phyloP scores from a whole-genome alignment of 768 basidiomycete species.

The Podaxis sp. region DNA sequence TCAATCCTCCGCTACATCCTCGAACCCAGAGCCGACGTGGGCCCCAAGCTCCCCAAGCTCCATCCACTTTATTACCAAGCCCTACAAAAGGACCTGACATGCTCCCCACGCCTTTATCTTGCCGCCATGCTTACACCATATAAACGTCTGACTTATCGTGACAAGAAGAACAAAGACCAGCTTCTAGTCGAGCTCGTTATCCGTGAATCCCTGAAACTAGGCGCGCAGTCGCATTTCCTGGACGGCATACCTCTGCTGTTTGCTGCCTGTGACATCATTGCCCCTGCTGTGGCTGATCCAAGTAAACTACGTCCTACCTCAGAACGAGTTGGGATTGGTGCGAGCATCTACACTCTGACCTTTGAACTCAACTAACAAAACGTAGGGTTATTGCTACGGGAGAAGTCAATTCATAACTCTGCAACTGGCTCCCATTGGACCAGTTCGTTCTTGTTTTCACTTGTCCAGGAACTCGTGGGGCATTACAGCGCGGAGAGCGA shows the following conservation, averaged over 20 bases:
- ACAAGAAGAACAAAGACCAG: constrained; percentile 62
- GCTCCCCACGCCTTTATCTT: constrained; percentile 69
- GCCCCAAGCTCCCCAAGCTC: constrained; percentile 36
- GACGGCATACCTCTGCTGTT: constrained; percentile 75
- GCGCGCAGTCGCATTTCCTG: constrained; percentile 71
- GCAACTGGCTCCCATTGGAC: constrained; percentile 68
- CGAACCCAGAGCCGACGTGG: constrained; percentile 19
- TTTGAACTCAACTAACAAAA: constrained; percentile 14
- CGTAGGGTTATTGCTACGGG: constrained; percentile 67
- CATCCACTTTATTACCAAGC: constrained; percentile 48
- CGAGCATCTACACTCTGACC: constrained; percentile 21
- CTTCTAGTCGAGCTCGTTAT: constrained; percentile 69
- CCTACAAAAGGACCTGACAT: constrained; percentile 36
- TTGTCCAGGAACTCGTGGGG: constrained; percentile 68
- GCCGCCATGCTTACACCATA: constrained; percentile 79
- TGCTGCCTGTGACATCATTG: constrained; percentile 43
- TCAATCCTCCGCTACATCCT: constrained; percentile 58
- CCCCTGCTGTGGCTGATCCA: background rate
- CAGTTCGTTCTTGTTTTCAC: constrained; percentile 69
- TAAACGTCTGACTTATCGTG: constrained; percentile 51
- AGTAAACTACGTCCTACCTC: constrained; percentile 37
- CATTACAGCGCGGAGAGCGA: constrained; percentile 44
- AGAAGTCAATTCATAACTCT: constrained; percentile 64
- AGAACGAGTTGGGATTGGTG: constrained; percentile 62
- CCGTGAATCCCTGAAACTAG: constrained; percentile 83